Evolutionary conservation across 1,139 yeast species (phyloP), one percentile per base, ranked within the genome.

Genomic region (Oligophagozyma castellii): DNA sequence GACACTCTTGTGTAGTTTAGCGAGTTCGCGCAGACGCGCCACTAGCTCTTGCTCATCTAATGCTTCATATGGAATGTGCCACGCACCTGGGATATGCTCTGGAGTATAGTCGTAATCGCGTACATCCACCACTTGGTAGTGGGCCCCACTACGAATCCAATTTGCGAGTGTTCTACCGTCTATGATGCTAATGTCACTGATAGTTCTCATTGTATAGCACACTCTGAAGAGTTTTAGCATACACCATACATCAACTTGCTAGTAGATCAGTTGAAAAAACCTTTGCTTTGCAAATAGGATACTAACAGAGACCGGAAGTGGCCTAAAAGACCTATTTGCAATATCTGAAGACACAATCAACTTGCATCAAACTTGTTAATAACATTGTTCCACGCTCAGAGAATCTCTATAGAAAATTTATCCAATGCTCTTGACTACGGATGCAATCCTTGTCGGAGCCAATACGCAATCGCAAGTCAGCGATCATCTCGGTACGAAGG

Each of bases 91-190:
- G 27, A 43, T 40, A 46, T 67, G 57, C 31, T 66, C 70, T 2
- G 83, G 84, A 29, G 67, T 48, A 40, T 63, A 70, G 55, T 89
- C 96, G 5, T 69, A 65, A 36, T 84, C 96, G 32, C 98, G 65
- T 4, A 86, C 96, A 44, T 89, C 98, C 4, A 89, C 66, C 3
- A 89, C 67, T 3, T 73, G 70, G 39, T 79, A 70, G n/a, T 53
- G 41, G 25, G 42, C 35, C 10, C 48, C 49, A 18, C 12, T 19
- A 4, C 16, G 13, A n/a, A 51, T 37, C 56, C 55, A 50, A 16
- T 35, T 34, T 22, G 31, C 34, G 16, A 51, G 36, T 20, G 44
- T 42, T 5, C 31, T 16, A 3, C 51, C 46, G 6, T 47, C 47
- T n/a, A 51, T 16, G 27, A 50, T 48, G 26, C 39, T 36, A 27